phyloP scores from a whole-genome alignment of 345 rosid genomes.

The Salix udensis region DNA sequence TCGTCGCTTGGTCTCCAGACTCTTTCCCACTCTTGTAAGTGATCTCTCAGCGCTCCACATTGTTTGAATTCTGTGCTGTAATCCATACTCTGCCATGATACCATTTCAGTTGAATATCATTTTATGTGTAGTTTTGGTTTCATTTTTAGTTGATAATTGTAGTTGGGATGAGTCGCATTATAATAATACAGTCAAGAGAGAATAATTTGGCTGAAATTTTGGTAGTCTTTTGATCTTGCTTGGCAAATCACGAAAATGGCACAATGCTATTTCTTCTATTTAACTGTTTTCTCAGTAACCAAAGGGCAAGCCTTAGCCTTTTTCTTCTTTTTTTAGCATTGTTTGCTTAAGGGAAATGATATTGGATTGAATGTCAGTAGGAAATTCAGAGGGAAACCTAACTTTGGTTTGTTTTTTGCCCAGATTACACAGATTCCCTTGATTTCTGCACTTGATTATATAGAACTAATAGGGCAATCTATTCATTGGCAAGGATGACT shows the following conservation, averaged over 20 bases:
- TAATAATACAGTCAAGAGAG: too few relatives aligned
- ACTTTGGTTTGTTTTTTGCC: not conserved
- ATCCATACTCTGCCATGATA: not conserved
- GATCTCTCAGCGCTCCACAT: not conserved
- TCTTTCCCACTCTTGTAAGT: not conserved
- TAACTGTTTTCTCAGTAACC: too few relatives aligned
- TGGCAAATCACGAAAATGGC: too few relatives aligned
- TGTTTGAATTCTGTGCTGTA: not conserved
- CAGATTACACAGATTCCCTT: not conserved
- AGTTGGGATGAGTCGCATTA: too few relatives aligned
- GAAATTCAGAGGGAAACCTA: not conserved
- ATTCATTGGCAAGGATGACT: conserved; percentile 11
- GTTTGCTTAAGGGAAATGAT: too few relatives aligned
- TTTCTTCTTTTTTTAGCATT: too few relatives aligned
- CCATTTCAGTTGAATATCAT: not conserved
- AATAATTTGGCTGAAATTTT: too few relatives aligned
- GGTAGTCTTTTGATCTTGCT: too few relatives aligned
- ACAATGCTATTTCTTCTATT: too few relatives aligned
- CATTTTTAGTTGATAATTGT: too few relatives aligned
- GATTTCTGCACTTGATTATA: not conserved
- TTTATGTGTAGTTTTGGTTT: too few relatives aligned
- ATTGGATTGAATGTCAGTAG: not conserved
- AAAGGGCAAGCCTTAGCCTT: too few relatives aligned
- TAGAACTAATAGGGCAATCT: conserved; percentile 1
- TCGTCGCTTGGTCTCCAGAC: not conserved